Evolutionary conservation across 371 early-diverging fungal genomes (phyloP).

Genomic region (Thermomucor indicae-seudaticae): DNA sequence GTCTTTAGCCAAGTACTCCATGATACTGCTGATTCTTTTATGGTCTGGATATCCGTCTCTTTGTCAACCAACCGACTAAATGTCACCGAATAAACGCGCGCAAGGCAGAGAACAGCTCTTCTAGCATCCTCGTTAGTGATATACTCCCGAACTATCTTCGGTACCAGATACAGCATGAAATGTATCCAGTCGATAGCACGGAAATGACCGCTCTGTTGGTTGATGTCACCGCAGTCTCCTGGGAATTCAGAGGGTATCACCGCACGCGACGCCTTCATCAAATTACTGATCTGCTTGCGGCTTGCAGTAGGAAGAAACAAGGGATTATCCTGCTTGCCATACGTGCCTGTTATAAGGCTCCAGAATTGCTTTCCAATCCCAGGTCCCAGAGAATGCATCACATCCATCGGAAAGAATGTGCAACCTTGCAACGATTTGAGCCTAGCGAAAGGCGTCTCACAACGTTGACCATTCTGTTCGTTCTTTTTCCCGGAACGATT

Average conservation of each 20-base stretch:
- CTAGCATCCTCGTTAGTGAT: background rate
- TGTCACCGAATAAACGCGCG: background rate
- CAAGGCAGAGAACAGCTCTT: background rate
- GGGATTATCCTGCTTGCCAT: background rate
- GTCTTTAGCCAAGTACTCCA: too few species aligned
- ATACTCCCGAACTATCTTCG: background rate
- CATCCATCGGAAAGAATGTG: constrained; percentile 1
- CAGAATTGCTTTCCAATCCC: background rate
- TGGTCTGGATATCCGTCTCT: background rate
- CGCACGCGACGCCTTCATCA: background rate
- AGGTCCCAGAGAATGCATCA: background rate
- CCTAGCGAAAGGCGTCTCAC: background rate
- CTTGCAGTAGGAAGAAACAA: background rate
- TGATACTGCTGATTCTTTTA: too few species aligned
- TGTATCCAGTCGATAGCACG: background rate
- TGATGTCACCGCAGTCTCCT: background rate
- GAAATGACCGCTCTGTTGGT: background rate
- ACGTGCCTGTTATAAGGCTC: background rate
- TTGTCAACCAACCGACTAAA: background rate
- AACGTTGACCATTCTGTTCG: background rate
- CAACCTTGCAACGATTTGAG: background rate
- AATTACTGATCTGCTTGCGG: background rate
- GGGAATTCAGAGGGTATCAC: background rate
- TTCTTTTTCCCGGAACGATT: background rate
- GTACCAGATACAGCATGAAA: background rate